Evolutionary conservation across 2,329 filamentous ascomycete genomes (phyloP), one percentile per base, ranked within the genome.

Genomic region (Mycocentrospora acerina): DNA sequence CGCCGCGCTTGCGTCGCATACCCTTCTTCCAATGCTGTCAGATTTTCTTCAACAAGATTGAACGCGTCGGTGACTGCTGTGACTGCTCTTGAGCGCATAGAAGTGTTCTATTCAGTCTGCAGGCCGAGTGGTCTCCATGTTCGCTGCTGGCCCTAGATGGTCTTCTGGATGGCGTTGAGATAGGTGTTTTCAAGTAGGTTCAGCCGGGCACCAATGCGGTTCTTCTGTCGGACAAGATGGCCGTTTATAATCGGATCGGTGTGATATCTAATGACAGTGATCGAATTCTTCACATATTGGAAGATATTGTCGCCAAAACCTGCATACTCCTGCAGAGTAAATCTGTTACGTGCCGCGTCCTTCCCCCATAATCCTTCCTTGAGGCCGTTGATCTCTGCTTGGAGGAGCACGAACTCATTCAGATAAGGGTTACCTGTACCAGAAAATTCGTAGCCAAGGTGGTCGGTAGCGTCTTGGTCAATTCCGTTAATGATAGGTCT

Each of bases 211-310:
- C 32, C 32, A 22, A 35, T 22, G 16, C 32, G 32, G 16, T 35
- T 22, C n/a, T 35, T 35, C 32, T 35, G 32, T 18, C 16, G 16
- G 13, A 35, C 32, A 12, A 35, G 32, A 3, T 18, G 13, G 12
- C 19, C 16, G 9, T 13, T 14, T 14, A 35, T 35, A 24, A 26
- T 24, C 10, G 32, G 32, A 16, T 35, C 32, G 16, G 9, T 35
- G 32, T 35, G 32, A 24, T 35, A 35, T 18, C 32, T n/a, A 14
- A 35, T 35, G 24, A 16, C 32, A 26, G 24, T 22, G 22, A 35
- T 35, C 8, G 32, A 24, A n/a, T 35, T 22, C 19, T 35, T 35
- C 16, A 35, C 32, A 16, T 35, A 35, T 35, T 35, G 12, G 24
- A 35, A 35, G 32, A 35, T 22, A 12, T 35, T 35, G 10, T 16